Conservation (phyloP, 148 eudicot species). For the Rhododendron ovatum region DNA sequence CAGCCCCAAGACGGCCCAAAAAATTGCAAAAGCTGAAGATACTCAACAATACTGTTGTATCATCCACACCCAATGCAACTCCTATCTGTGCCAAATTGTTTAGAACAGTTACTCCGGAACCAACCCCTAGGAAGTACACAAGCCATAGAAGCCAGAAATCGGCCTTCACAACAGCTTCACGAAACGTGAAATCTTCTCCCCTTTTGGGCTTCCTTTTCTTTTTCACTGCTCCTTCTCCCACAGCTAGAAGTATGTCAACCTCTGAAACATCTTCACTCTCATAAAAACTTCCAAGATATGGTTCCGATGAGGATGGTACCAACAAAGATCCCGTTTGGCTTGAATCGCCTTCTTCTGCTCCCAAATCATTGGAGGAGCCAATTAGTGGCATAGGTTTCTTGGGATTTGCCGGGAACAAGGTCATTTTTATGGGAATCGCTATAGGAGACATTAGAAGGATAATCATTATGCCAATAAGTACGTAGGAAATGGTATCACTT, state of each 20-base stretch:
- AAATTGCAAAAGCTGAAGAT: slow-evolving; percentile 78
- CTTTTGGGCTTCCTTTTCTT: slow-evolving; percentile 76
- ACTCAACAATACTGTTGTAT: slow-evolving; percentile 65
- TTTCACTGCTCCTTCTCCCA: slow-evolving; percentile 82
- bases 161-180: slow-evolving; percentile 74
- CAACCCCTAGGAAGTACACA: slow-evolving; percentile 81
- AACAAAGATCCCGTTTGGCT: slow-evolving; percentile 30
- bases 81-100: slow-evolving; percentile 92
- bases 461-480: slow-evolving; percentile 57
- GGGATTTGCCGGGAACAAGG: slow-evolving; percentile 48
- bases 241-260: slow-evolving; percentile 64
- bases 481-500: slow-evolving; percentile 42
- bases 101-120: slow-evolving; percentile 80
- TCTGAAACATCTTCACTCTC: slow-evolving; percentile 58
- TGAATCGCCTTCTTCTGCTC: slow-evolving; percentile 21
- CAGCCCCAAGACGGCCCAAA: slow-evolving; percentile 79
- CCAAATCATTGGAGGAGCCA: slow-evolving; percentile 41
- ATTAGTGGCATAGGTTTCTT: slow-evolving; percentile 21
- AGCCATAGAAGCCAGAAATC: slow-evolving; percentile 93
- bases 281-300: slow-evolving; percentile 34
- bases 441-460: slow-evolving; percentile 76
- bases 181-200: slow-evolving; percentile 79
- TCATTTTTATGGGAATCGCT: slow-evolving; percentile 84
- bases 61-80: slow-evolving; percentile 48
- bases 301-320: slow-evolving; percentile 36